Evolutionary conservation across 2,329 filamentous ascomycete species (phyloP).

Genomic region (Microcyclosporella mali): DNA sequence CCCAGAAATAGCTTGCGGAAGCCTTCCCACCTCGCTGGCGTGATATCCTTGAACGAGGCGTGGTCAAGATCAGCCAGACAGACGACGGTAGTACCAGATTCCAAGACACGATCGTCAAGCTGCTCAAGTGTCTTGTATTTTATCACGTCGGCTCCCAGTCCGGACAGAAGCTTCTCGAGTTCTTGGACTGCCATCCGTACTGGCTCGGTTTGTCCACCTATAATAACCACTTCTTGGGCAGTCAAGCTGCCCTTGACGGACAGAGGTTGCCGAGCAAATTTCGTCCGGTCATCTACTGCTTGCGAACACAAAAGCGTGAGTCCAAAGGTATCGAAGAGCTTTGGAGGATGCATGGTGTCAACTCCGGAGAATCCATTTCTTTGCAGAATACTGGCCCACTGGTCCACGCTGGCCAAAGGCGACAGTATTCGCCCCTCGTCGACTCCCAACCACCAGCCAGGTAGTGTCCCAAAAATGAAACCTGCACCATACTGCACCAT

Average conservation of each 20-base stretch:
- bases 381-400: constrained; percentile 31
- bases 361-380: constrained; percentile 31
- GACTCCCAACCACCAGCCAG: constrained; percentile 7
- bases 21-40: constrained; percentile 1
- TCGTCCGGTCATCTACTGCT: constrained; percentile 6
- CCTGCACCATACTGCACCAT: not conserved
- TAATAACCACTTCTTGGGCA: too few relatives aligned
- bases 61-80: constrained; percentile 3
- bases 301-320: constrained; percentile 3
- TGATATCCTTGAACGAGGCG: constrained; percentile 6
- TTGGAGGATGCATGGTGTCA: constrained; percentile 12
- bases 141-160: too few relatives aligned
- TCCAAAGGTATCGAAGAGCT: not conserved
- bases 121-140: too few relatives aligned
- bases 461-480: not conserved
- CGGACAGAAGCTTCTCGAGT: too few relatives aligned
- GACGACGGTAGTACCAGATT: constrained; percentile 10
- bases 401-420: constrained; percentile 19
- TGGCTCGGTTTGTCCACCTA: too few relatives aligned
- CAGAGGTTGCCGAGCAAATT: constrained; percentile 2
- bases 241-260: too few relatives aligned
- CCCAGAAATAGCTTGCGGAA: constrained; percentile 2
- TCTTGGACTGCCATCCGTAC: too few relatives aligned
- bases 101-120: constrained; percentile 29
- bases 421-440: constrained; percentile 23